These are phyloP conservation scores for Hypericum androsaemum DNA, from an alignment of 345 rosid species.

Conservation along the genomic window DNA sequence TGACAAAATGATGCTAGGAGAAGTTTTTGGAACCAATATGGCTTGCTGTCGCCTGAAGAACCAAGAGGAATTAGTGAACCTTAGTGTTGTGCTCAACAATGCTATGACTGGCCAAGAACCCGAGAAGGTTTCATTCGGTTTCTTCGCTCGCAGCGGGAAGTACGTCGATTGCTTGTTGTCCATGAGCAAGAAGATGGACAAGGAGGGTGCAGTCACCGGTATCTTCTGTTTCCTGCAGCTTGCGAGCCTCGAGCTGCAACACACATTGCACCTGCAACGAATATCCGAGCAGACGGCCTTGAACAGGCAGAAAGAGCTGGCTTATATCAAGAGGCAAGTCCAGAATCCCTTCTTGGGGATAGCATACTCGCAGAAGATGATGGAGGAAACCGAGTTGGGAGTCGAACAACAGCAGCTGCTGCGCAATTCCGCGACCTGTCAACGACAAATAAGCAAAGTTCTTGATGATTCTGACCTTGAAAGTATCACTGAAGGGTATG, in stretches of 20 bases:
- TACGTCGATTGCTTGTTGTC: constrained; percentile 72
- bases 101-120: constrained; percentile 63
- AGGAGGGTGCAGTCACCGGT: constrained; percentile 67
- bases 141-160: constrained; percentile 59
- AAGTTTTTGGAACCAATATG: constrained; percentile 66
- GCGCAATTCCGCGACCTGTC: constrained; percentile 68
- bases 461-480: constrained; percentile 80
- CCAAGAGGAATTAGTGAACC: constrained; percentile 71
- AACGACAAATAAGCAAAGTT: constrained; percentile 65
- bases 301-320: constrained; percentile 58
- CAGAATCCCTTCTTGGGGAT: constrained; percentile 74
- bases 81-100: constrained; percentile 61
- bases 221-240: constrained; percentile 94
- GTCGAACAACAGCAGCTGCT: constrained; percentile 58
- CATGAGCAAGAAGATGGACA: constrained; percentile 66
- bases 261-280: constrained; percentile 77
- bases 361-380: constrained; percentile 56
- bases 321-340: constrained; percentile 78
- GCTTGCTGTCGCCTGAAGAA: constrained; percentile 76
- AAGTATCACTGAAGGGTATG: constrained; percentile 77
- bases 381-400: constrained; percentile 67
- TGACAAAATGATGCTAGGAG: constrained; percentile 76
- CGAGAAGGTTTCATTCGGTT: constrained; percentile 74
- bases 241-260: constrained; percentile 85
- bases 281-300: constrained; percentile 70